These are phyloP conservation scores for Nigrospora sphaerica DNA, from an alignment of 2,329 filamentous ascomycete species.

Conservation along the genomic window DNA sequence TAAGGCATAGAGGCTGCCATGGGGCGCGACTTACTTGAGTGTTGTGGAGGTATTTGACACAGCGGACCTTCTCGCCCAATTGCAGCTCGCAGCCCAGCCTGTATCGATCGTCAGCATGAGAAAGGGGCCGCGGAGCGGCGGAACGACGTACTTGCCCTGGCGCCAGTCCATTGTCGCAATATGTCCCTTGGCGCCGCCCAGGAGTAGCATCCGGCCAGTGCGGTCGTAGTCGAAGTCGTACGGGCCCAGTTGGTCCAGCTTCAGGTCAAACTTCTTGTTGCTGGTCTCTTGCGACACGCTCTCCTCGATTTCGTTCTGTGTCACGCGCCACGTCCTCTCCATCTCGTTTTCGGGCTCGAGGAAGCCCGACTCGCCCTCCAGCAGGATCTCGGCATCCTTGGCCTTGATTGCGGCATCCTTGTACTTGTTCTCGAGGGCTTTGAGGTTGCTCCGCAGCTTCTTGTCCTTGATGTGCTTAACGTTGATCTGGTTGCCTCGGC, in stretches of 20 bases:
- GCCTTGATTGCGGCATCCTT: constrained; percentile 74
- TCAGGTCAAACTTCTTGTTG: constrained; percentile 88
- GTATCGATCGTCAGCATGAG: constrained; percentile 31
- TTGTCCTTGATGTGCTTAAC: constrained; percentile 74
- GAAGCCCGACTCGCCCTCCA: constrained; percentile 81
- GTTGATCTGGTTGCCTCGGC: constrained; percentile 71
- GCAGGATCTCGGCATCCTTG: constrained; percentile 90
- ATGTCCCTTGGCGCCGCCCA: constrained; percentile 89
- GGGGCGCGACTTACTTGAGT: constrained; percentile 31
- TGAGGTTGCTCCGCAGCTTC: constrained; percentile 78
- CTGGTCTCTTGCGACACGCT: constrained; percentile 76
- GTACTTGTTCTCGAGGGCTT: constrained; percentile 73
- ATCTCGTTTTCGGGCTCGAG: constrained; percentile 83
- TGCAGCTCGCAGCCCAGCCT: constrained; percentile 89
- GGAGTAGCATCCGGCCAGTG: constrained; percentile 77
- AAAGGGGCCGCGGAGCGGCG: background rate
- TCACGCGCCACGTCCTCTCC: constrained; percentile 86
- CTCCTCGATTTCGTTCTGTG: constrained; percentile 75
- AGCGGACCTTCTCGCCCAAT: constrained; percentile 81
- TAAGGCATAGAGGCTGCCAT: too few species aligned
- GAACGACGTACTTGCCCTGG: constrained; percentile 2
- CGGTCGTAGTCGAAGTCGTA: constrained; percentile 85
- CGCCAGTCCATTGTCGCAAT: constrained; percentile 76
- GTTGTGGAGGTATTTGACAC: constrained; percentile 89
- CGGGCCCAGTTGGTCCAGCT: constrained; percentile 73